Base-by-base conservation (phyloP, 2,329 filamentous ascomycete species). In the Hypoxylon rubiginosum region DNA sequence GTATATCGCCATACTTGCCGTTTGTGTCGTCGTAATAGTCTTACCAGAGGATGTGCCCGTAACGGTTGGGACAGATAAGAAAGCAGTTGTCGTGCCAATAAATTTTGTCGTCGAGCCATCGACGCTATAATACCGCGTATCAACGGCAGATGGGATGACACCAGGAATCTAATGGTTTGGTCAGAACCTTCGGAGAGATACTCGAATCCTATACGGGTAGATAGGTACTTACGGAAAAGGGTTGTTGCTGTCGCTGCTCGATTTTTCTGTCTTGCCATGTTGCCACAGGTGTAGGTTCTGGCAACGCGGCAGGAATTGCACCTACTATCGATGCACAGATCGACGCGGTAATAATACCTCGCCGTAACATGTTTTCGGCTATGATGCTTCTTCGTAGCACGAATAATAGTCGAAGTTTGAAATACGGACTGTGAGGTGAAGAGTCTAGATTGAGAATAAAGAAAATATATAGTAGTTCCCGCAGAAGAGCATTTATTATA, bases 21-120 rank as follows among this genome's bases (percentile, higher is more conserved):
- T 28, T 26, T 48, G 45, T 15, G 45, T 48, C 11, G 45, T 48
- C 11, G 21, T 28, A 26, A 28, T 28, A 19, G 41, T 45, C 17
- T 45, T 45, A n/a, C 41, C 41, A 6, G 41, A 45, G 4, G 19
- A 45, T 15, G 41, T 45, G 41, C 41, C 41, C 17, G 41, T 45
- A 17, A 45, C 41, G 3, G 41, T 45, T 45, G 41, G 52, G 15
- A 48, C 26, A 30, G 53, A 56, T 19, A 46, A 36, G 26, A 34
- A 56, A 21, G 41, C 28, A 34, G 26, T 32, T 36, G 53, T 56
- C 15, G 41, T 46, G n/a, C 53, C 53, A 34, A 56, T 46, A n/a
- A 46, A 56, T n/a, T 56, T 56, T 9, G 53, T 56, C 13, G 41
- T 56, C 5, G 41, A 36, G n/a, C 53, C 53, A 46, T 56, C 53